Evolutionary conservation across 805 yeast genomes (phyloP).

Genomic region (Kuraishia piskuri): DNA sequence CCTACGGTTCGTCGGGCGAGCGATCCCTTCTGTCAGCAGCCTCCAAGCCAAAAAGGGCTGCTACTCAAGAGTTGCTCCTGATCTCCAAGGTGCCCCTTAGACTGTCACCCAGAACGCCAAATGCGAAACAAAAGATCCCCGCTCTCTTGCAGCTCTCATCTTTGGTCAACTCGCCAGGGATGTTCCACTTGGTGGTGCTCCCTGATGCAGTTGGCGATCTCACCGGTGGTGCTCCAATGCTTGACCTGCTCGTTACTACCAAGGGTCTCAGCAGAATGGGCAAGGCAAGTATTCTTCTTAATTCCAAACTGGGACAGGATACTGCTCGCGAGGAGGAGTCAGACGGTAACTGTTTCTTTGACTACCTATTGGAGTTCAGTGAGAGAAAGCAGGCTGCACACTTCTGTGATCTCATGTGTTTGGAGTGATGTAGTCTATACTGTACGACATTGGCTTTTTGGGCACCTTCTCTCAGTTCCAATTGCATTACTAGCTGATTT

Average conservation of each 20-base stretch:
- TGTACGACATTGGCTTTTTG: neutral
- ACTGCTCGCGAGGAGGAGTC: neutral
- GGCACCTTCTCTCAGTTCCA: neutral
- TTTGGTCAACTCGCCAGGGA: neutral
- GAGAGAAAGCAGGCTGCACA: conserved; percentile 5
- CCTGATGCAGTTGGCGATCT: neutral
- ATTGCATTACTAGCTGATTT: neutral
- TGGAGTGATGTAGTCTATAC: neutral
- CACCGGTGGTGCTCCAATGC: neutral
- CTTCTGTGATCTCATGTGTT: conserved; percentile 4
- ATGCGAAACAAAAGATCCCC: neutral
- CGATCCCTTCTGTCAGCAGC: neutral
- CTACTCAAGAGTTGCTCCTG: neutral
- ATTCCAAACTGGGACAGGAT: neutral
- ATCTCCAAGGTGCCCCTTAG: neutral
- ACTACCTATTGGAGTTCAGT: conserved; percentile 9
- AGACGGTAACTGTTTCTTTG: conserved; percentile 2
- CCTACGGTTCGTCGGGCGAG: neutral
- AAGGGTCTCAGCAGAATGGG: neutral
- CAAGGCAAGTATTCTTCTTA: neutral
- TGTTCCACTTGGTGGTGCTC: neutral
- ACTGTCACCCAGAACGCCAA: neutral
- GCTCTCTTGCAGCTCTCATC: neutral
- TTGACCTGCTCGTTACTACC: neutral
- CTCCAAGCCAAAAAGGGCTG: neutral